Base-by-base conservation (phyloP, 371 early-diverging fungal species). In the Umbelopsis sp. region DNA sequence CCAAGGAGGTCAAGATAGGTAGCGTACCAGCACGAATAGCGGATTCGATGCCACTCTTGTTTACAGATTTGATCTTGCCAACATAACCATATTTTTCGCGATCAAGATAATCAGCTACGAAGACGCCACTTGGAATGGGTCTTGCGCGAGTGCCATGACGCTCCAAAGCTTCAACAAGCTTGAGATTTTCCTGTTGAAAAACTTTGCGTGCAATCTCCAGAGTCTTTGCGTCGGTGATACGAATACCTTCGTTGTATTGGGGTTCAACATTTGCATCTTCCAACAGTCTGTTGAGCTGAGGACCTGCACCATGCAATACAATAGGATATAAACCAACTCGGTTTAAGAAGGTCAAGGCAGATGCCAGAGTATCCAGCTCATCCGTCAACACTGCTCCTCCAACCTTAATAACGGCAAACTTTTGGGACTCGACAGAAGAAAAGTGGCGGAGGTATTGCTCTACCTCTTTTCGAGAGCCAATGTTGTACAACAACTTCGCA, bases 361-460 rank as follows among this genome's bases (percentile, higher is more conserved):
- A 95, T 2, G 96, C 96, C 20, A 98, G 80, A n/a, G 95, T 94
- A 66, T 94, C 94, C 57, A 98, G 86, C 64, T 97, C 96, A 76
- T 98, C 96, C 2, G 95, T 90, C 70, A 98, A 83, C 16, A 98
- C 96, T 8, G 97, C 99, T 14, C 99, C 99, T 65, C 99, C 99
- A 22, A 98, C 98, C 77, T 98, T 98, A 83, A 98, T 97, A 65
- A 98, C 97, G 18, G 99, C 99, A 83, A 98, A 98, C 84, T 96
- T 96, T 85, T 97, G 97, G n/a, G 95, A 94, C 74, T 97, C 97
- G 46, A 97, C 97, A 0, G 93, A 92, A 0, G 95, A 92, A 75
- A 97, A 98, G 72, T 96, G 96, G 52, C 93, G 91, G 68, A 98
- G 88, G 73, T 98, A 98, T 81, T 96, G 96, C 72, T 98, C 97